These are phyloP conservation scores for Trichoderma citrinoviride DNA, from an alignment of 2,329 filamentous ascomycete species.

Conservation along the genomic window DNA sequence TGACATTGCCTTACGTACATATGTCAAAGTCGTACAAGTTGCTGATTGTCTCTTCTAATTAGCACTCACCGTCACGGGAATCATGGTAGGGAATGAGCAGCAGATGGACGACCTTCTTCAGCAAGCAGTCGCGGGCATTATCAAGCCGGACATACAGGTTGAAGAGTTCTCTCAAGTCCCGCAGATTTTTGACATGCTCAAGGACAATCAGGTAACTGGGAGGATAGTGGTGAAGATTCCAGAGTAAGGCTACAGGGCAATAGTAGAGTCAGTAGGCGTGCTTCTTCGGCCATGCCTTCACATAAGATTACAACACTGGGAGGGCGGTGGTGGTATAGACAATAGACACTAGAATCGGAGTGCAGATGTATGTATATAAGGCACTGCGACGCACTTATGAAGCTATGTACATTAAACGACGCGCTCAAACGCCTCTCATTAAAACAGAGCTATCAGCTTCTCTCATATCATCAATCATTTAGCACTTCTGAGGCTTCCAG, in stretches of 20 bases:
- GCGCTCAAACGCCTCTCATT: too few relatives aligned
- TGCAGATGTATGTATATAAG: slow-evolving; percentile 3
- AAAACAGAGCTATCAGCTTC: not conserved
- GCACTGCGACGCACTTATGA: not conserved
- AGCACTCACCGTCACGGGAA: slow-evolving; percentile 22
- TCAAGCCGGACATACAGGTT: not conserved
- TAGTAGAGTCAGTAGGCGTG: not conserved
- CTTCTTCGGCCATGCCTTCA: not conserved
- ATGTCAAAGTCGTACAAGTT: not conserved
- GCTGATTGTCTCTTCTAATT: not conserved
- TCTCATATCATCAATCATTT: not conserved
- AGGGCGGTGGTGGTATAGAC: not conserved
- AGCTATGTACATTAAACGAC: slow-evolving; percentile 11
- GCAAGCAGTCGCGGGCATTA: slow-evolving; percentile 2
- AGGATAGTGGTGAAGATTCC: slow-evolving; percentile 16
- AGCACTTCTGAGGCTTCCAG: slow-evolving; percentile 25
- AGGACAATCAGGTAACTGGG: not conserved
- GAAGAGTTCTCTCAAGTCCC: slow-evolving; percentile 2
- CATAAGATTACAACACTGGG: not conserved
- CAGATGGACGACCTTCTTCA: slow-evolving; percentile 22
- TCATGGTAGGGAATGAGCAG: slow-evolving; percentile 23
- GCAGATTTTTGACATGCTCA: not conserved
- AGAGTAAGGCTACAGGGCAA: not conserved
- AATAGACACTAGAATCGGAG: not conserved
- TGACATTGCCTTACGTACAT: not conserved